Percentiles rank a stretch among this genome's conserved stretches.
Conservation (phyloP, 345 rosid species). For the Gossypium bickii region DNA sequence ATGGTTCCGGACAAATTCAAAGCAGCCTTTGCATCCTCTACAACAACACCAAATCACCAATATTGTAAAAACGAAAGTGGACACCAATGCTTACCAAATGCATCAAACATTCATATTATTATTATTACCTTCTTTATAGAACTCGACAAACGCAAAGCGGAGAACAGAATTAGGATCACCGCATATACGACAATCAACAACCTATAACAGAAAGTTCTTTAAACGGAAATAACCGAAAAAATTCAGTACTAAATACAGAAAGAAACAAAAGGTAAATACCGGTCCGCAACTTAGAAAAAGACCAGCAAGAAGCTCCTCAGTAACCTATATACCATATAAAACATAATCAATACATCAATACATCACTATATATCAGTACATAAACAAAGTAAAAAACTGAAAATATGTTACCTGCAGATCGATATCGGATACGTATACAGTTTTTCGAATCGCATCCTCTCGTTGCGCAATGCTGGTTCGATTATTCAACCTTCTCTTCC, state of each 20-base stretch:
- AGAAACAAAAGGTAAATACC: constrained; percentile 30
- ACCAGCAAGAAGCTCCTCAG: constrained; percentile 92
- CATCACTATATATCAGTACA: not conserved
- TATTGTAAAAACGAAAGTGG: not conserved
- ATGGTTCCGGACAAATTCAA: constrained; percentile 81
- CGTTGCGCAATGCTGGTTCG: constrained; percentile 88
- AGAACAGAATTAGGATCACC: constrained; percentile 94
- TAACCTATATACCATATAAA: constrained; percentile 40
- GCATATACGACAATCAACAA: constrained; percentile 89
- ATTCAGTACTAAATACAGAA: not conserved
- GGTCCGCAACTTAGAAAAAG: constrained; percentile 77
- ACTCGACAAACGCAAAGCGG: constrained; percentile 94
- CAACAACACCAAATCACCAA: constrained; percentile 28
- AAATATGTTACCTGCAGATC: constrained; percentile 55
- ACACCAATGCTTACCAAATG: constrained; percentile 9
- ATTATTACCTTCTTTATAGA: constrained; percentile 79
- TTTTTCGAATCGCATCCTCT: constrained; percentile 79
- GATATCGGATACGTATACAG: constrained; percentile 79
- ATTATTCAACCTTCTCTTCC: constrained; percentile 69
- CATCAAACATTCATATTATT: constrained; percentile 6
- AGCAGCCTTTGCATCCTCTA: constrained; percentile 90
- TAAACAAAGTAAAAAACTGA: constrained; percentile 7
- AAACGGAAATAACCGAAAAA: not conserved
- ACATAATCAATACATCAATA: constrained; percentile 4
- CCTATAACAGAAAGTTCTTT: constrained; percentile 29